Evolutionary conservation across 805 yeast species (phyloP).

Genomic region (Candida vartiovaarae): DNA sequence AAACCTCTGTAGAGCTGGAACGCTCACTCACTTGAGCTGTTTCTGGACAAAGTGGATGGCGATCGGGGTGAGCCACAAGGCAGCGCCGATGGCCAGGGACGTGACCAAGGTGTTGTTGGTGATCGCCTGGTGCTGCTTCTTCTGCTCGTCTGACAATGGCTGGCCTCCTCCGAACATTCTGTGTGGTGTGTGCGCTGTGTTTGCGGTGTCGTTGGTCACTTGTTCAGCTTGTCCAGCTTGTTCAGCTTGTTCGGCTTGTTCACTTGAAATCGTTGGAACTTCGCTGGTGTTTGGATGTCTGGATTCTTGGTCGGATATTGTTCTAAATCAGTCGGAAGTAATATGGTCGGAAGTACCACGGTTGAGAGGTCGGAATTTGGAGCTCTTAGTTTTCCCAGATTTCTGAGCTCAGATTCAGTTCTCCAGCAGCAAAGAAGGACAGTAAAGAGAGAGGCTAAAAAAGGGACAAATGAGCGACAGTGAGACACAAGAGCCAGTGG

Average conservation of each 20-base stretch:
- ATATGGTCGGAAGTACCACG: too few relatives aligned
- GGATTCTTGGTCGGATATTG: too few relatives aligned
- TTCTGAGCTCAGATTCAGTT: too few relatives aligned
- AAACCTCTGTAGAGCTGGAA: too few relatives aligned
- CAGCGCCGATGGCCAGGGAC: slow-evolving; percentile 59
- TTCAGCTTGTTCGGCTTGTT: too few relatives aligned
- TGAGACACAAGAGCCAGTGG: not conserved
- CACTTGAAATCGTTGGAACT: too few relatives aligned
- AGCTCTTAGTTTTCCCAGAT: too few relatives aligned
- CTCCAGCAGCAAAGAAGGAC: too few relatives aligned
- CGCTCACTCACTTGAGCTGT: slow-evolving; percentile 28
- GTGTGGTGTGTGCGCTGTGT: not conserved
- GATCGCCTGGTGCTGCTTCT: slow-evolving; percentile 55
- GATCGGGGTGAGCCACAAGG: slow-evolving; percentile 52
- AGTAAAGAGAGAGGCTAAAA: not conserved
- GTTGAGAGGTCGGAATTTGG: too few relatives aligned
- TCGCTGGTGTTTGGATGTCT: too few relatives aligned
- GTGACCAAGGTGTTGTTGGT: slow-evolving; percentile 51
- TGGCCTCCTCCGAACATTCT: slow-evolving; percentile 45
- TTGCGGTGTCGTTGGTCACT: not conserved
- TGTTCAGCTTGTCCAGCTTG: too few relatives aligned
- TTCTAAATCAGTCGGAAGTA: too few relatives aligned
- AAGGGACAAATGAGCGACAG: not conserved
- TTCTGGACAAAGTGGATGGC: slow-evolving; percentile 46
- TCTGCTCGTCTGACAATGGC: slow-evolving; percentile 57